Evolutionary conservation across 2,329 filamentous ascomycete genomes (phyloP).

Genomic region (Cladophialophora chaetospira): DNA sequence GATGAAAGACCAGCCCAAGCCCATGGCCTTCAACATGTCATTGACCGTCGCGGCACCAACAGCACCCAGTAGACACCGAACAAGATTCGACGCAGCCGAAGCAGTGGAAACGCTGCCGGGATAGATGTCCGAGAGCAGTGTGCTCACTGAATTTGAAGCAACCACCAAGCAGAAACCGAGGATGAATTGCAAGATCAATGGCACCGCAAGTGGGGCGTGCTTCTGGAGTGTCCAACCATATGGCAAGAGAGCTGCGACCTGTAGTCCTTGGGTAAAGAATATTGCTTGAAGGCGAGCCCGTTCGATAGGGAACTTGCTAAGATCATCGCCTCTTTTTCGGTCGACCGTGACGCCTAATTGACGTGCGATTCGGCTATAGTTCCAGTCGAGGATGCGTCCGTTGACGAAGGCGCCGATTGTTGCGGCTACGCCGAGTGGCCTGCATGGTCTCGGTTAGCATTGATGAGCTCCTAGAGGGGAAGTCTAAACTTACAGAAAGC

Average conservation of each 20-base stretch:
- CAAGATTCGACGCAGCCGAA: conserved; percentile 40
- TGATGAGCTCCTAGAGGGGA: not conserved
- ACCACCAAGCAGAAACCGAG: conserved; percentile 7
- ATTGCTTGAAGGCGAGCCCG: conserved; percentile 45
- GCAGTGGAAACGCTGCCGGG: conserved; percentile 35
- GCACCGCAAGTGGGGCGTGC: conserved; percentile 6
- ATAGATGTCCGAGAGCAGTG: conserved; percentile 24
- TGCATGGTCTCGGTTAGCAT: not conserved
- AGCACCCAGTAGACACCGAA: conserved; percentile 39
- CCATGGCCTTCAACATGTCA: conserved; percentile 22
- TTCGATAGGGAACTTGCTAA: conserved; percentile 48
- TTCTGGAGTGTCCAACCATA: conserved; percentile 16
- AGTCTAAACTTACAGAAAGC: conserved; percentile 12
- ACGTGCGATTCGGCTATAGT: conserved; percentile 43
- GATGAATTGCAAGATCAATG: conserved; percentile 11
- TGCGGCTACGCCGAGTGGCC: conserved; percentile 10
- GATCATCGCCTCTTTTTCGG: conserved; percentile 16
- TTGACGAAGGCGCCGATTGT: conserved; percentile 6
- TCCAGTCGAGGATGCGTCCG: conserved; percentile 39
- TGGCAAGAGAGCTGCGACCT: not conserved
- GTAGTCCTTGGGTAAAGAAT: not conserved
- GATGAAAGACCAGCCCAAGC: conserved; percentile 21
- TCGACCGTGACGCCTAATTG: conserved; percentile 37
- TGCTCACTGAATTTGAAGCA: conserved; percentile 11
- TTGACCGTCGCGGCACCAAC: conserved; percentile 35